Percentiles rank a stretch among this genome's conserved stretches.
Conservation (phyloP, 805 yeast species). For the Saturnispora gosingensis region DNA sequence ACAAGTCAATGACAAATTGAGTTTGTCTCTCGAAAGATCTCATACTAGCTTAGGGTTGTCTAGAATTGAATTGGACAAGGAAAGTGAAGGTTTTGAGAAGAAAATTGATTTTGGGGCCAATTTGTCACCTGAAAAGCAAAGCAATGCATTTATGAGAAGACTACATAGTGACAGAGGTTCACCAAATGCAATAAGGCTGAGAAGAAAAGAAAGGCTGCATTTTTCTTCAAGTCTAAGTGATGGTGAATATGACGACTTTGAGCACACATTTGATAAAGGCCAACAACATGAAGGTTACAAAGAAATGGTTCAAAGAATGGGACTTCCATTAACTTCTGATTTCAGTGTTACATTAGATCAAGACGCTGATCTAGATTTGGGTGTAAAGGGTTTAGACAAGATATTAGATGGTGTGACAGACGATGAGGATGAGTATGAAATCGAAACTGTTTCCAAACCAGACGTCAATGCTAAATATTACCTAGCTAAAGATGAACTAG, state of each 20-base stretch:
- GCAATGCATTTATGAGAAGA: neutral
- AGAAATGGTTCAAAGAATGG: slow-evolving; percentile 4
- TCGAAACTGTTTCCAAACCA: slow-evolving; percentile 28
- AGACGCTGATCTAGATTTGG: neutral
- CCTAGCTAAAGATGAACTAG: neutral
- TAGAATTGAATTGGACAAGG: neutral
- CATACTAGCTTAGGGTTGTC: neutral
- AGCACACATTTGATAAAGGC: slow-evolving; percentile 4
- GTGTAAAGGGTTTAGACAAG: neutral
- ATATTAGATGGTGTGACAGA: slow-evolving; percentile 15
- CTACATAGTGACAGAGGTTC: neutral
- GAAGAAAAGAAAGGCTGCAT: neutral
- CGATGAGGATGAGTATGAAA: slow-evolving; percentile 37
- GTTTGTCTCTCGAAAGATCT: neutral
- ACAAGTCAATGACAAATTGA: slow-evolving; percentile 6
- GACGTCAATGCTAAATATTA: neutral
- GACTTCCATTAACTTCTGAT: neutral
- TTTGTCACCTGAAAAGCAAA: neutral
- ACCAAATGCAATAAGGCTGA: neutral
- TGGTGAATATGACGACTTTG: slow-evolving; percentile 4
- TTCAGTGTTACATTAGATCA: neutral
- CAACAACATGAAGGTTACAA: neutral
- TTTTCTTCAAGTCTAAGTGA: neutral
- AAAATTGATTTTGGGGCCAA: slow-evolving; percentile 3
- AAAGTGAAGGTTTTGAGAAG: neutral